phyloP scores from a whole-genome alignment of 495 filamentous ascomycete genomes.

The Astrothelium subdiscretum region DNA sequence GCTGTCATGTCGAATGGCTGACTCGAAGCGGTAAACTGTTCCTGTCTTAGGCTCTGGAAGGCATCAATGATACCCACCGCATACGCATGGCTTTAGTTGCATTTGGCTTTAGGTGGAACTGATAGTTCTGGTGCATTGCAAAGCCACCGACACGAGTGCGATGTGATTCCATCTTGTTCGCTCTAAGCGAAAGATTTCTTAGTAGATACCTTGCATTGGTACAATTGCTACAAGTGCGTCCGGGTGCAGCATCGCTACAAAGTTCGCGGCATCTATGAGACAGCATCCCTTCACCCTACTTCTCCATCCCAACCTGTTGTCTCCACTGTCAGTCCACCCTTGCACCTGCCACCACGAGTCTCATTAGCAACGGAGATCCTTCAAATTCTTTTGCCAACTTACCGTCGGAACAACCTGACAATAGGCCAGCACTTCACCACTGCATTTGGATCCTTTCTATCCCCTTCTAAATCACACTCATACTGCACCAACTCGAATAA shows the following conservation, averaged over 20 bases:
- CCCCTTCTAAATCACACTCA: constrained; percentile 53
- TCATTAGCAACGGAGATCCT: constrained; percentile 16
- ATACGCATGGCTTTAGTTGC: neutral
- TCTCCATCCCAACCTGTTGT: constrained; percentile 63
- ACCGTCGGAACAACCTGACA: constrained; percentile 71
- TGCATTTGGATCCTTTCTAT: constrained; percentile 37
- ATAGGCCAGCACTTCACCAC: constrained; percentile 60
- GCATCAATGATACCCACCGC: neutral
- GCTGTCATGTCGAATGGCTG: neutral
- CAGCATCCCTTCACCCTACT: neutral
- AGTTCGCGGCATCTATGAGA: no score
- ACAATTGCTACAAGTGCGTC: no score
- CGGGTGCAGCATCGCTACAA: no score
- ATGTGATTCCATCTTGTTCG: neutral
- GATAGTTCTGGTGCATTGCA: neutral
- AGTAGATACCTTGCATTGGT: no score
- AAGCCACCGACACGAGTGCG: neutral
- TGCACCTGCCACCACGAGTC: constrained; percentile 46
- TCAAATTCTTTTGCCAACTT: no score
- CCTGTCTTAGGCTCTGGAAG: neutral
- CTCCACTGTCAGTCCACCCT: constrained; percentile 64
- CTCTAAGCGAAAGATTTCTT: no score
- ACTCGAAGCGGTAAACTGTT: neutral
- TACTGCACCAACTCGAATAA: constrained; percentile 75
- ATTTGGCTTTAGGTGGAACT: neutral